phyloP scores from a whole-genome alignment of 2,329 filamentous ascomycete genomes.

The Metarhizium humberi region DNA sequence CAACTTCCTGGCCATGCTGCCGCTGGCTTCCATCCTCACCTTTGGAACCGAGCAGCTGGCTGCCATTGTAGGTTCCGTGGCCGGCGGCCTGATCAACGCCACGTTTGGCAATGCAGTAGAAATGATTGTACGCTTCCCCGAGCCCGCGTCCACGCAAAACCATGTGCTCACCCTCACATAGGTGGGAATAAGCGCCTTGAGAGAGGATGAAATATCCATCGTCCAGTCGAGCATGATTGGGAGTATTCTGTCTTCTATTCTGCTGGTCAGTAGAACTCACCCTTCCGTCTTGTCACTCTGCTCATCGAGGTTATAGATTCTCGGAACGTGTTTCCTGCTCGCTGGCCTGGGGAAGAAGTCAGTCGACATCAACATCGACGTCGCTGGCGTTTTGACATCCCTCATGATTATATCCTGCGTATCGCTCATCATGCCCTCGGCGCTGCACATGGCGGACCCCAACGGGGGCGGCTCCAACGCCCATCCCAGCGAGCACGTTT shows the following conservation, averaged over 20 bases:
- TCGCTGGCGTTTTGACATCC: constrained; percentile 9
- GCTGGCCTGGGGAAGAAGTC: constrained; percentile 8
- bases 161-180: not conserved
- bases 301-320: constrained; percentile 3
- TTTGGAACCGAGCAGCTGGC: constrained; percentile 53
- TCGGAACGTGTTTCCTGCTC: constrained; percentile 8
- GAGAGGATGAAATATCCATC: constrained; percentile 6
- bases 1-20: constrained; percentile 52
- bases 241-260: constrained; percentile 8
- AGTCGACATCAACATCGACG: constrained; percentile 8
- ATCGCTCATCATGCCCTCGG: constrained; percentile 9
- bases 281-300: not conserved
- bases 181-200: constrained; percentile 7
- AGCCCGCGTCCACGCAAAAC: constrained; percentile 6
- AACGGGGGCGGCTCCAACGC: not conserved
- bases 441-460: constrained; percentile 7
- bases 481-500: constrained; percentile 4
- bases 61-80: constrained; percentile 44
- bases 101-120: constrained; percentile 55
- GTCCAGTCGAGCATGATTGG: constrained; percentile 12
- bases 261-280: not conserved
- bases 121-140: constrained; percentile 40
- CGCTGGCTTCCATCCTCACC: constrained; percentile 46
- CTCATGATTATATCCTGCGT: constrained; percentile 11
- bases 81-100: constrained; percentile 52